Base-by-base conservation (phyloP, 1,139 yeast genomes). In the Kodamaea derodonti region DNA sequence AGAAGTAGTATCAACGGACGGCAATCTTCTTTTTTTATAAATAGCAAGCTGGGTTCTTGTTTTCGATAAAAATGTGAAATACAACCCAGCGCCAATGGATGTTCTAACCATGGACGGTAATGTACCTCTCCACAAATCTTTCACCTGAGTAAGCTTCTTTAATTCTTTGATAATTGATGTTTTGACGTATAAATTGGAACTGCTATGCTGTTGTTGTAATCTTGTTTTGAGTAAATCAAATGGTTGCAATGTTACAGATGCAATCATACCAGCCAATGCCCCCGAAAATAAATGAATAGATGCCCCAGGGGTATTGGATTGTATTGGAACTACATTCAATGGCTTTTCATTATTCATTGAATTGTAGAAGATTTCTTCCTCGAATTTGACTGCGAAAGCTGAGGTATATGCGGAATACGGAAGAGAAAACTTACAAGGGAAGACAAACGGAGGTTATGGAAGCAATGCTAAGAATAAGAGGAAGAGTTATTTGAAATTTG, bases 51-150 rank as follows among this genome's bases (percentile, higher is more conserved):
- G 57, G 1, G 73, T 66, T 40, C 97, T 65, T 34, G 80, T 65
- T 9, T 72, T 51, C 40, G 88, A 84, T 32, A 92, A 60, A 4
- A 82, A 69, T 1, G 96, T 75, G 38, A 92, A 70, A 51, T 92
- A 92, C 24, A 92, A 60, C 0, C 94, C 96, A 29, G 95, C 85
- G 0, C 98, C 98, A 14, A 87, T 68, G 2, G 97, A 87, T 0
- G 96, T 90, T 40, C 98, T 69, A 24, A 92, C 53, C 1, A 95
- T 90, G 20, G 95, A 85, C 0, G 97, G 97, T 26, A 88, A 52
- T 0, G 96, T 90, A 1, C 98, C 98, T 37, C 96, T 69, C 98
- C 98, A 92, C 34, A 90, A 65, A 37, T 80, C 80, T 34, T 59
- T 58, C 15, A 75, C 50, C 25, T 71, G 63, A 11, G 69, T 61